A percentile compares a stretch with the other conserved stretches of the same genome.
phyloP scores from a whole-genome alignment of 1,284 basidiomycete genomes.

The Boletus smithii region DNA sequence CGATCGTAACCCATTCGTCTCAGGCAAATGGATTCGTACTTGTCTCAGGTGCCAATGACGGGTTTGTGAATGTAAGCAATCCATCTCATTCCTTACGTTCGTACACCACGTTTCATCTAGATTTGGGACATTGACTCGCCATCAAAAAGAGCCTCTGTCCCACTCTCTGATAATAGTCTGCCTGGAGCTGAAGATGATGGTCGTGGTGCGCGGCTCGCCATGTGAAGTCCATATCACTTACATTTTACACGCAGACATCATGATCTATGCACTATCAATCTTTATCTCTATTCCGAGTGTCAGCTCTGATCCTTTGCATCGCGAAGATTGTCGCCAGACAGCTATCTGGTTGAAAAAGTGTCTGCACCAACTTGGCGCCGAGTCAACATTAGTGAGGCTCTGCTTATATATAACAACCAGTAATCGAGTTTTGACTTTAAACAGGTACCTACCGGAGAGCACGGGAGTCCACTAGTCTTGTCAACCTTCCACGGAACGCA shows the following conservation, averaged over 20 bases:
- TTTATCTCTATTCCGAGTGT: slow-evolving; percentile 88
- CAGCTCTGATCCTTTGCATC: slow-evolving; percentile 62
- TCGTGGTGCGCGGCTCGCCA: slow-evolving; percentile 17
- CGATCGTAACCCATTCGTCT: slow-evolving; percentile 46
- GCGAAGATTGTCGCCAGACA: slow-evolving; percentile 89
- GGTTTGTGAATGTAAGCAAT: slow-evolving; percentile 66
- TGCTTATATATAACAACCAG: slow-evolving; percentile 4
- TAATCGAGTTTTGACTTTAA: not conserved
- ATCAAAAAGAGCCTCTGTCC: slow-evolving; percentile 26
- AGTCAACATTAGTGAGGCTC: slow-evolving; percentile 61
- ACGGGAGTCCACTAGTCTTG: slow-evolving; percentile 78
- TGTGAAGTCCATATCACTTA: slow-evolving; percentile 10
- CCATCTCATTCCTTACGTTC: not conserved
- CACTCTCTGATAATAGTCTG: slow-evolving; percentile 8
- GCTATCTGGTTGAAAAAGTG: slow-evolving; percentile 90
- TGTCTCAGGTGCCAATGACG: slow-evolving; percentile 84
- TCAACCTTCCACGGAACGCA: slow-evolving; percentile 77
- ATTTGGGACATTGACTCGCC: slow-evolving; percentile 51
- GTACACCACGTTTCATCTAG: slow-evolving; percentile 32
- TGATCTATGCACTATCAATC: slow-evolving; percentile 75
- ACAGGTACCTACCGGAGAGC: slow-evolving; percentile 64
- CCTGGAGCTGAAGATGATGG: slow-evolving; percentile 18
- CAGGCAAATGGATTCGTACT: slow-evolving; percentile 44
- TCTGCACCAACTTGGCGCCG: slow-evolving; percentile 80
- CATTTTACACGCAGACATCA: slow-evolving; percentile 45